phyloP scores from a whole-genome alignment of 73 alveolate species.

The Stentor roeselii region DNA sequence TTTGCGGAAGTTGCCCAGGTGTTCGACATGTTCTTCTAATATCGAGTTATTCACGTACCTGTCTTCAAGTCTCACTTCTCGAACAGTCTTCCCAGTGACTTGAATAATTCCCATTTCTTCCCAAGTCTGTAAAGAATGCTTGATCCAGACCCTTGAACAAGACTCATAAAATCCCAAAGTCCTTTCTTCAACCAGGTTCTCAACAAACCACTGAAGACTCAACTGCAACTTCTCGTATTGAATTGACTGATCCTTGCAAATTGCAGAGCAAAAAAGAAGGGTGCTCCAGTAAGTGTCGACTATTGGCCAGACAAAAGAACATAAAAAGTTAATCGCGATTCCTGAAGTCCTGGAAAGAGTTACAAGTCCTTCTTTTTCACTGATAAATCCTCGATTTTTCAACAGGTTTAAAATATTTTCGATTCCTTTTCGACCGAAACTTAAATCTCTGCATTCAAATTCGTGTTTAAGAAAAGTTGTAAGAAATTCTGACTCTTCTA shows the following conservation, averaged over 20 bases:
- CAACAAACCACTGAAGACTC: constrained; percentile 73
- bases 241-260: constrained; percentile 34
- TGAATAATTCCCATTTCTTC: constrained; percentile 3
- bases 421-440: constrained; percentile 35
- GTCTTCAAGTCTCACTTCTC: constrained; percentile 3
- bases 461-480: constrained; percentile 54
- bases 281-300: constrained; percentile 87
- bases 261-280: constrained; percentile 49
- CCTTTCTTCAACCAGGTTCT: constrained; percentile 69
- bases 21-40: constrained; percentile 16
- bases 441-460: constrained; percentile 51
- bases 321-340: constrained; percentile 49
- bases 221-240: not conserved
- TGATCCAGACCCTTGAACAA: constrained; percentile 68
- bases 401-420: constrained; percentile 36
- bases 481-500: constrained; percentile 65
- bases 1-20: constrained; percentile 24
- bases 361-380: constrained; percentile 30
- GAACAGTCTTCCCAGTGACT: not conserved
- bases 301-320: constrained; percentile 76
- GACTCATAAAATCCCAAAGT: constrained; percentile 61
- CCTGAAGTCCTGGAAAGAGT: constrained; percentile 41
- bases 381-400: constrained; percentile 53
- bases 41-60: too few species aligned
- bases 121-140: constrained; percentile 42